Evolutionary conservation across 1,284 basidiomycete genomes (phyloP), one percentile per base, ranked within the genome.

Genomic region (Rugosomyces carneus): DNA sequence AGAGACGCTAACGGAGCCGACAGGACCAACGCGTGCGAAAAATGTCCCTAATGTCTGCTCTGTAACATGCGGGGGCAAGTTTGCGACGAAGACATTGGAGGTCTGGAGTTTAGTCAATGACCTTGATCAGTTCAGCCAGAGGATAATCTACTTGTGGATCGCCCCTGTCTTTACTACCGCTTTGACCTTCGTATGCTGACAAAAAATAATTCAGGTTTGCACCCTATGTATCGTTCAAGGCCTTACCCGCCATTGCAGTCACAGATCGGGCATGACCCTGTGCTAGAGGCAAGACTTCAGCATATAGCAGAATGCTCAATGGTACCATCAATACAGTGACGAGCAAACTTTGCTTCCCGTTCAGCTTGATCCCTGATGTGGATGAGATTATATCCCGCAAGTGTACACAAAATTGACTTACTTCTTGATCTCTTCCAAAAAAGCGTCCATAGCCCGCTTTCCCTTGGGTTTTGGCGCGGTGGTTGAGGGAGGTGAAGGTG

Each of bases 341-440:
- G 75, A 45, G 81, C 78, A 55, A 88, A 83, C 53, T 86, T 80
- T 20, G 85, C 83, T 66, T 98, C 95, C 44, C 95, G 74, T 51
- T 86, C 76, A 11, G 89, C 89, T 65, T 98, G 93, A 43, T 97
- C 93, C 60, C 93, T 96, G 50, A 34, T 7, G 38, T 23, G 32
- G 21, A 19, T 36, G n/a, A 42, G 36, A 40, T 45, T 23, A 24
- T 48, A 48, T 23, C 48, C 31, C 21, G 21, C 27, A 39, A 31
- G 21, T 38, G 8, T 9, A 52, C 29, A 2, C 15, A 21, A 19
- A 24, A 13, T 10, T 23, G 8, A 47, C 47, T n/a, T 37, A 89
- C 93, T 79, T 79, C 66, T 96, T 97, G 52, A 96, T 89, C 65
- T 95, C 92, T 57, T 94, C 90, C 38, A 96, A 69, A 61, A 96